These are phyloP conservation scores for Colletotrichum tropicale DNA, from an alignment of 2,329 filamentous ascomycete genomes.

Conservation along the genomic window DNA sequence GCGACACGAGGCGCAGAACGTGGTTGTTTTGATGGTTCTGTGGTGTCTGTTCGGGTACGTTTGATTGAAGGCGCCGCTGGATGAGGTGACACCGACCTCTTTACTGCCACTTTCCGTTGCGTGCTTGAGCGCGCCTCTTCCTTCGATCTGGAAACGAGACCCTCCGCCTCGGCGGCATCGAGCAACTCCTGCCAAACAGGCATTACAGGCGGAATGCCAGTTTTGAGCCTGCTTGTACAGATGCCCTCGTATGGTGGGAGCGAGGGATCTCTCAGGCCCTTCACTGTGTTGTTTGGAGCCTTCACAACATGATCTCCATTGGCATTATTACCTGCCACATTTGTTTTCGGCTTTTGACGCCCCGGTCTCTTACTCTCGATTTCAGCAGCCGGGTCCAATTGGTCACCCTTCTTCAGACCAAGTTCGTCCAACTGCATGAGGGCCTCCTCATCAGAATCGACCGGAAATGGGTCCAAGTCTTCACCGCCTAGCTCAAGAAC, in stretches of 20 bases:
- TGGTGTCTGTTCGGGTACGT: neutral
- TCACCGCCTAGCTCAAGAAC: conserved; percentile 52
- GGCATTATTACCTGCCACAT: neutral
- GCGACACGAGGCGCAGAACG: neutral
- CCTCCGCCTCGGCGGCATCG: conserved; percentile 43
- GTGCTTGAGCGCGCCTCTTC: neutral
- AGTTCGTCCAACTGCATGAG: conserved; percentile 30
- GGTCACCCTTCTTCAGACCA: neutral
- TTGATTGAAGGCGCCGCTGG: neutral
- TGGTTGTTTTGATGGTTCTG: neutral
- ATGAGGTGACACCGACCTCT: neutral
- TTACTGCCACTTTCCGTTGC: neutral
- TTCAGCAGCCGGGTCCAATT: neutral
- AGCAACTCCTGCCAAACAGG: conserved; percentile 43
- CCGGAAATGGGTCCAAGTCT: conserved; percentile 51
- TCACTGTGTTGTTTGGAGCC: conserved; percentile 4
- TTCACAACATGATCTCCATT: neutral
- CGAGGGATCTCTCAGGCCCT: conserved; percentile 18
- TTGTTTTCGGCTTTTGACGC: neutral
- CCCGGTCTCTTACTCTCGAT: neutral
- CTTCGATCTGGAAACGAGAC: conserved; percentile 34
- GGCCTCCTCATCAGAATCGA: conserved; percentile 60
- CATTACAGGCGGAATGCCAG: conserved; percentile 38
- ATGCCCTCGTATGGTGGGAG: conserved; percentile 36
- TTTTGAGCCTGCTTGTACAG: conserved; percentile 45